Base-by-base conservation (phyloP, 1,284 basidiomycete species). In the Violaceomyces palustris region DNA sequence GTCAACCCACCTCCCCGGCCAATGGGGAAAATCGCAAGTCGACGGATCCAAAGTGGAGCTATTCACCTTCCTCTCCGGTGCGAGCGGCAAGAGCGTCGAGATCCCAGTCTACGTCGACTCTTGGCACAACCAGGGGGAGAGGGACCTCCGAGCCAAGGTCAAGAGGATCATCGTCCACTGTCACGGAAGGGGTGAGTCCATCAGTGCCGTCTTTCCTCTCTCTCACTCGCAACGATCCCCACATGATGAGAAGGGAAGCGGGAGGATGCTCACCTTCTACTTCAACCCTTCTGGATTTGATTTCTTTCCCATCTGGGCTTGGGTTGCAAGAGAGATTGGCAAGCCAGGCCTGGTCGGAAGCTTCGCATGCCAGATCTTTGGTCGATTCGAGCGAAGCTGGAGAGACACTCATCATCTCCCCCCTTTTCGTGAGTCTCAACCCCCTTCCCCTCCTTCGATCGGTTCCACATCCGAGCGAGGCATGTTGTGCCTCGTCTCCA, bases 351-450 rank as follows among this genome's bases (percentile, higher is more conserved):
- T 49, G 28, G 30, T 12, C 18, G 14, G 34, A 39, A 9, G 33
- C 42, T 12, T 17, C 35, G 14, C 18, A 24, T 8, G 46, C 46
- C 5, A 22, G 46, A 11, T n/a, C 18, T 14, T 7, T 21, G 28
- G 29, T 35, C 18, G 36, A 22, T 6, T 22, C 18, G 39, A 29
- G 15, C 8, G 18, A 2, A 25, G n/a, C n/a, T n/a, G 23, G 28
- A 15, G 31, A n/a, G 23, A 39, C 30, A 18, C 36, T 42, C 1
- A 23, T 48, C 24, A 24, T 48, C 18, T 39, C 40, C 7, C 45
- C 45, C n/a, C 7, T 43, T 9, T 48, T 48, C 28, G 45, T 48
- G 31, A 48, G 45, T 42, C 15, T 21, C n/a, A 6, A 8, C 4
- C 17, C 2, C 24, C 23, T 2, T 6, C 14, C 31, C 7, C 11